Evolutionary conservation across 164 flowering plant genomes (phyloP).

Genomic region (Sedum album): DNA sequence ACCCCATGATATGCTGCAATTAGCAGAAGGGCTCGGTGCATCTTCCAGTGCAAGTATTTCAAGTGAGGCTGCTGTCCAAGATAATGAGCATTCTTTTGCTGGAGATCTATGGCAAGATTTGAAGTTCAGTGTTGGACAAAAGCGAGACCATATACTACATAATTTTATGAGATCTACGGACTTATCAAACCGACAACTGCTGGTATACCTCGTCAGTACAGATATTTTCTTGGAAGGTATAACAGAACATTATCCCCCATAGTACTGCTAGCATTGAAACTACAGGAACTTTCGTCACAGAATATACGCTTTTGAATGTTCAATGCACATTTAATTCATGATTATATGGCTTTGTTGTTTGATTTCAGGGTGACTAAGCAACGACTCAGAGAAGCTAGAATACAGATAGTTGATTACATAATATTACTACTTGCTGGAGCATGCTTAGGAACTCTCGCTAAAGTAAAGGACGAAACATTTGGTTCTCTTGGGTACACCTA

Average conservation of each 20-base stretch:
- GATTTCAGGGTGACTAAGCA: slow-evolving; percentile 14
- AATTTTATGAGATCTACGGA: slow-evolving; percentile 46
- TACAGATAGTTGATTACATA: slow-evolving; percentile 12
- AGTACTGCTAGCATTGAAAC: no score
- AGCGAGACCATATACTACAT: slow-evolving; percentile 42
- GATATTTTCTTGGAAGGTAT: slow-evolving; percentile 85
- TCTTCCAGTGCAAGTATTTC: slow-evolving; percentile 31
- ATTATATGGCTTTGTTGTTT: neutral
- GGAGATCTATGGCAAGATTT: slow-evolving; percentile 80
- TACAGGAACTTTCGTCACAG: no score
- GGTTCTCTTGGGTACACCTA: slow-evolving; percentile 15
- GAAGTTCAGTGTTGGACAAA: slow-evolving; percentile 41
- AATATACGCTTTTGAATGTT: no score
- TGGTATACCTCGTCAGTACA: slow-evolving; percentile 49
- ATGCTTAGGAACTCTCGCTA: slow-evolving; percentile 13
- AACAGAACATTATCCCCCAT: neutral
- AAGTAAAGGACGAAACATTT: slow-evolving; percentile 14
- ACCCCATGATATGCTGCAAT: slow-evolving; percentile 69
- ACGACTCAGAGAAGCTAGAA: slow-evolving; percentile 13
- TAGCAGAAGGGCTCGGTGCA: slow-evolving; percentile 30
- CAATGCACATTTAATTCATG: neutral
- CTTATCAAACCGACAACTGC: slow-evolving; percentile 68
- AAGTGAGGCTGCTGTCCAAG: slow-evolving; percentile 18
- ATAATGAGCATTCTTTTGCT: slow-evolving; percentile 48
- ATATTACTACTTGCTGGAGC: slow-evolving; percentile 15